Evolutionary conservation across 2,329 filamentous ascomycete species (phyloP), one percentile per base, ranked within the genome.

Genomic region (Incumbomyces lentus): DNA sequence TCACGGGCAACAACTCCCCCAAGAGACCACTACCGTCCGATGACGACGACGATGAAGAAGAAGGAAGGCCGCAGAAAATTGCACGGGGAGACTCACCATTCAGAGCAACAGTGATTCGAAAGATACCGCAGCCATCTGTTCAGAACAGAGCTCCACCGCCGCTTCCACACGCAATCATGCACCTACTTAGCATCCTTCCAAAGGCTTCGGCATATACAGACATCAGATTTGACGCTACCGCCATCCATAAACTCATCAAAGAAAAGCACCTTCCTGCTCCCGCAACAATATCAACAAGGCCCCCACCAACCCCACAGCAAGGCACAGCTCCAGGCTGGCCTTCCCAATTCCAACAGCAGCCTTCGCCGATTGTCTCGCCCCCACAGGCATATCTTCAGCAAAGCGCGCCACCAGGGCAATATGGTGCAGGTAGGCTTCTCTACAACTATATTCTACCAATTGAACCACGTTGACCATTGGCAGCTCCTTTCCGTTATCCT

Each of bases 61-160:
- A 82, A 50, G 79, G 79, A 54, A 82, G 85, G 16, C 86, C 88
- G 1, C 85, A 89, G 56, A 95, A 96, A 63, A 75, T 95, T 43
- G 78, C 82, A 40, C 81, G 93, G 37, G 89, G 84, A n/a, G 88
- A 86, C 47, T 96, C 90, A 4, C 92, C 93, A 0, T 74, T 96
- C 32, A 98, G 96, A 63, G 87, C 87, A 12, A 86, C 86, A 1
- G 87, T 35, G 13, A 22, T 44, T 90, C 32, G 86, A 87, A 19
- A 82, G 89, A 47, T 82, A 89, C 31, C 73, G 93, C 17, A 86
- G 92, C 52, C 49, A 49, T 22, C 52, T 49, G 41, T 46, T 26
- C 51, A 42, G 17, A 43, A 66, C 45, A 62, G 65, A 35, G 65
- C 70, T 19, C 74, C 79, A 10, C 75, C 82, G 2, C 80, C 85